Base-by-base conservation (phyloP, 768 basidiomycete species). In the Termitomyces heimii region DNA sequence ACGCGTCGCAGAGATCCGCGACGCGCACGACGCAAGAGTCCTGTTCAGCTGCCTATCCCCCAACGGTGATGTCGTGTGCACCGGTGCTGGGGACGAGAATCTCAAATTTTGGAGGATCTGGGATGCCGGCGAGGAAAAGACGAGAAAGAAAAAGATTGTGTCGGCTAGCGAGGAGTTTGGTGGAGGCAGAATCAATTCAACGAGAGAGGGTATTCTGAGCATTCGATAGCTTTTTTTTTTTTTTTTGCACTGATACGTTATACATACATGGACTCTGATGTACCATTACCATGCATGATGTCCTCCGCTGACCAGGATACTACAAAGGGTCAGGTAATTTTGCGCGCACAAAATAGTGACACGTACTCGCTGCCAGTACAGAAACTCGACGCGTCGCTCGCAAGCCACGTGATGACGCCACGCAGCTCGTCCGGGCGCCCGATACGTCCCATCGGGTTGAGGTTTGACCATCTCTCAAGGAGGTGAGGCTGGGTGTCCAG, bases 31-130 rank as follows among this genome's bases (percentile, higher is more conserved):
- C 68, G 86, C 88, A 31, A 77, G 97, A 3, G 91, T 98, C 52
- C 74, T 98, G 42, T 93, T 89, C 68, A 92, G 89, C 55, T 84
- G 87, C 22, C 68, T 97, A 8, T 84, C 89, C 55, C 97, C 97
- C 2, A 88, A 85, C 7, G 97, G 97, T 0, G 93, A 94, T 62
- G 85, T 94, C 4, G 86, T 99, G 10, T 89, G 86, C 61, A 98
- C 96, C 0, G 93, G 91, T 8, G 93, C 92, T 1, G 89, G 89
- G 0, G 97, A 98, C 66, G 96, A 98, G 77, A 95, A 95, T 66
- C 76, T 98, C 65, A 98, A 98, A 77, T 96, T 96, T 73, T 96
- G 94, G 94, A 83, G 85, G 57, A 79, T 92, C 39, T 92, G 90
- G 90, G 89, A 91, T 49, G 70, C 78, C 42, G 77, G 73, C 9